Base-by-base conservation (phyloP, 306 rosid species). In the Trifolium pratense region DNA sequence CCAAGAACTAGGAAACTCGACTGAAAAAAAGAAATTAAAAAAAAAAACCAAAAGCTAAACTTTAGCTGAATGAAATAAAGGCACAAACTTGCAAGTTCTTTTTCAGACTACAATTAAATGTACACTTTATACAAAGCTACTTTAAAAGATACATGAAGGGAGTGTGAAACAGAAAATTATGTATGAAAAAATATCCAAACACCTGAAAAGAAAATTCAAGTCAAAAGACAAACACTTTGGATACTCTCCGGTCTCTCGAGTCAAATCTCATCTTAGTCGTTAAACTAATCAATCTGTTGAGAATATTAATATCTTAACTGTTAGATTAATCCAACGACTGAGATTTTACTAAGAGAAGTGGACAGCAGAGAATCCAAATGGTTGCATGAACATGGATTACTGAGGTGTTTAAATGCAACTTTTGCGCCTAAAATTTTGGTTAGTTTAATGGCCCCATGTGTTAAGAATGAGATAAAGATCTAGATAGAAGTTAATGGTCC, bases 401-500 rank as follows among this genome's bases (percentile, higher is more conserved):
- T 15, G 42, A 29, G 57, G 49, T 48, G 75, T 37, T 64, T 58
- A 66, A 48, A 8, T 11, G 67, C 75, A 70, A 65, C 60, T 65
- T 64, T 72, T 76, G 67, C 71, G 59, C 78, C 82, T 61, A 67
- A 67, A 76, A 72, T 61, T 45, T 79, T 63, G 78, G 49, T 72
- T 56, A 40, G 49, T 55, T 56, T 31, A 63, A 75, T 68, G 84
- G 65, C 80, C 73, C 82, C 74, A 73, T 78, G 72, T 48, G 84
- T 63, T 45, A 74, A 66, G 66, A 70, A 56, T 55, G 74, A 55
- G 57, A 58, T 67, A 46, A 79, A 61, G 60, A 64, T 51, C 45
- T 59, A 68, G 79, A 42, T 68, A 68, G 84, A 73, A 84, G 63
- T 49, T 46, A 46, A 63, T 73, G 82, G 82, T 73, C 82, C 87